phyloP scores from a whole-genome alignment of 495 filamentous ascomycete genomes.

The Echria macrotheca region DNA sequence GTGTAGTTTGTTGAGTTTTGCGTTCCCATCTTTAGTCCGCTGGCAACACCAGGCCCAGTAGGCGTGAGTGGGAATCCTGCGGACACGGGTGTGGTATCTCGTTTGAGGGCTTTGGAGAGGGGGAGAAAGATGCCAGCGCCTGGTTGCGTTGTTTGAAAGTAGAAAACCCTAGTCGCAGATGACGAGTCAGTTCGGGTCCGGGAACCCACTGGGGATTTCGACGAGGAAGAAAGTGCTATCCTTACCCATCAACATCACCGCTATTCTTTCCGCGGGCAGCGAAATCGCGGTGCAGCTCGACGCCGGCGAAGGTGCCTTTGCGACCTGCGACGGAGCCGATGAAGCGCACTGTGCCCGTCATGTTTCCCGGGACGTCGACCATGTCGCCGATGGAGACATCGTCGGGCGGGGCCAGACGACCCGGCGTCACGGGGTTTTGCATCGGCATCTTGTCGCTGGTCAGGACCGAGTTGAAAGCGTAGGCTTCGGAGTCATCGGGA shows the following conservation, averaged over 20 bases:
- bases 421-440: conserved; percentile 25
- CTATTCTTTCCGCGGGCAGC: conserved; percentile 87
- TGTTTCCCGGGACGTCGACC: conserved; percentile 92
- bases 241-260: conserved; percentile 93
- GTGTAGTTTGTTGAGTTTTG: conserved; percentile 52
- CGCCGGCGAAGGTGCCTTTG: conserved; percentile 87
- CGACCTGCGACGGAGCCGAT: conserved; percentile 83
- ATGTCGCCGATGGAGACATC: conserved; percentile 73
- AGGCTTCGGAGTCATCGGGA: conserved; percentile 55
- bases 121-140: conserved; percentile 94
- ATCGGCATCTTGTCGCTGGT: conserved; percentile 41
- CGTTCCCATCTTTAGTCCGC: conserved; percentile 45
- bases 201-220: no score
- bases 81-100: conserved; percentile 53
- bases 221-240: no score
- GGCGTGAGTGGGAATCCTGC: conserved; percentile 58
- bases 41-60: conserved; percentile 53
- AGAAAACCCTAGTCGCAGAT: conserved; percentile 54
- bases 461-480: conserved; percentile 48
- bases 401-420: conserved; percentile 20
- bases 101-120: conserved; percentile 73
- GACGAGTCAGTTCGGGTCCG: no score
- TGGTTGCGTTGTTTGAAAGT: conserved; percentile 73
- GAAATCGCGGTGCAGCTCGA: conserved; percentile 80
- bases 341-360: conserved; percentile 87